Evolutionary conservation across 495 filamentous ascomycete species (phyloP).

Genomic region (Chaetomium tenue): DNA sequence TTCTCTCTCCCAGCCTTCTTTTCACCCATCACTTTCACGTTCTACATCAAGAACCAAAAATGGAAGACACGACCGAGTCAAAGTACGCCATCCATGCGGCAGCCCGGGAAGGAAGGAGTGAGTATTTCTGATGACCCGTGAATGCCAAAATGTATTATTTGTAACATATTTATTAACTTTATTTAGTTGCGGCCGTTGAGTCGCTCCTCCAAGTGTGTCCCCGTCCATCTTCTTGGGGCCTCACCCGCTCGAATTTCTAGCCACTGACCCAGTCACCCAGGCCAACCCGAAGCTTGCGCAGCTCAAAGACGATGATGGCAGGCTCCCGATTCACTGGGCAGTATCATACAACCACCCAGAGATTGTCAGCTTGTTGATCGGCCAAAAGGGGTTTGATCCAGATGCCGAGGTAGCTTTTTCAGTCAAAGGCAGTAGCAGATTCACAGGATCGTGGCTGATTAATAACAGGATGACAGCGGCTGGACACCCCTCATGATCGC

Average conservation of each 20-base stretch:
- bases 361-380: slow-evolving; percentile 69
- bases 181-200: slow-evolving; percentile 61
- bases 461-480: slow-evolving; percentile 67
- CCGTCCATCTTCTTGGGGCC: not conserved
- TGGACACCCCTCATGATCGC: slow-evolving; percentile 98
- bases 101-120: slow-evolving; percentile 82
- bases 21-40: not conserved
- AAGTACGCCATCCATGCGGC: slow-evolving; percentile 89
- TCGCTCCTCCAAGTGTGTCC: slow-evolving; percentile 67
- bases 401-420: slow-evolving; percentile 68
- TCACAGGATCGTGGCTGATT: not conserved
- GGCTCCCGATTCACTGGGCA: slow-evolving; percentile 94
- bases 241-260: not conserved
- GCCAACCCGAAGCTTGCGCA: slow-evolving; percentile 76
- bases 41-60: slow-evolving; percentile 18
- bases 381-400: slow-evolving; percentile 74
- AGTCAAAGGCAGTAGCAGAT: too few relatives aligned
- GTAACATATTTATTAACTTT: not conserved
- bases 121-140: slow-evolving; percentile 30
- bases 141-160: not conserved
- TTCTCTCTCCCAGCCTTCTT: not conserved
- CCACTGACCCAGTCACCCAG: slow-evolving; percentile 41
- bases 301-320: slow-evolving; percentile 80
- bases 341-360: slow-evolving; percentile 75
- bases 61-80: slow-evolving; percentile 30